phyloP scores from a whole-genome alignment of 2,329 filamentous ascomycete species.

The Arthrobotrys musiformis region DNA sequence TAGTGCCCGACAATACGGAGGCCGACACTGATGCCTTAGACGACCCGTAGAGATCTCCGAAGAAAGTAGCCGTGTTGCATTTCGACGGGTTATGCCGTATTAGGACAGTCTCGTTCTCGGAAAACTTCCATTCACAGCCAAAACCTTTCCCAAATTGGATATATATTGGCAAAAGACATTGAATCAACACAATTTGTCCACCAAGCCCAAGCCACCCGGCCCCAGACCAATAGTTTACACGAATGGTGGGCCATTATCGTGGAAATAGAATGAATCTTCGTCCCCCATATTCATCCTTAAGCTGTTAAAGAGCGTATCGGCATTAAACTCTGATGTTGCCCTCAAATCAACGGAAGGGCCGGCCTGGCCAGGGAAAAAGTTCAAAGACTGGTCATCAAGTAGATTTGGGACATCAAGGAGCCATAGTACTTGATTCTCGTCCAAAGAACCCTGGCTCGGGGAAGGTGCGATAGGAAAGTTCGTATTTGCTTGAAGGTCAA shows the following conservation, averaged over 20 bases:
- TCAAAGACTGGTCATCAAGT: slow-evolving; percentile 43
- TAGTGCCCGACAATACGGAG: too few relatives aligned
- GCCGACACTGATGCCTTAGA: too few relatives aligned
- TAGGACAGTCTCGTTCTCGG: too few relatives aligned
- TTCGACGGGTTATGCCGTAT: too few relatives aligned
- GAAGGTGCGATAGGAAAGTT: slow-evolving; percentile 18
- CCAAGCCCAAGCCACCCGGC: not conserved
- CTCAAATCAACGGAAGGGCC: slow-evolving; percentile 24
- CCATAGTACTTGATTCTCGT: slow-evolving; percentile 47
- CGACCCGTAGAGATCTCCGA: too few relatives aligned
- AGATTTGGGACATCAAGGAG: slow-evolving; percentile 37
- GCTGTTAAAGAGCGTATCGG: slow-evolving; percentile 40
- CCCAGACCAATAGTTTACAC: not conserved
- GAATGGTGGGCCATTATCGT: slow-evolving; percentile 22
- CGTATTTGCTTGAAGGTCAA: not conserved
- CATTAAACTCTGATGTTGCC: slow-evolving; percentile 41
- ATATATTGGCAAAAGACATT: not conserved
- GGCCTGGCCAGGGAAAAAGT: slow-evolving; percentile 34
- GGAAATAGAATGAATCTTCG: slow-evolving; percentile 39
- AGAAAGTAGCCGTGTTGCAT: too few relatives aligned
- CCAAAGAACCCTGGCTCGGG: slow-evolving; percentile 23
- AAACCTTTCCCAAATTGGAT: too few relatives aligned
- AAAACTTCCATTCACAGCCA: too few relatives aligned
- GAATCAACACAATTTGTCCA: not conserved
- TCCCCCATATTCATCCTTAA: slow-evolving; percentile 48